Base-by-base conservation (phyloP, 768 basidiomycete species). In the Artomyces pyxidatus region DNA sequence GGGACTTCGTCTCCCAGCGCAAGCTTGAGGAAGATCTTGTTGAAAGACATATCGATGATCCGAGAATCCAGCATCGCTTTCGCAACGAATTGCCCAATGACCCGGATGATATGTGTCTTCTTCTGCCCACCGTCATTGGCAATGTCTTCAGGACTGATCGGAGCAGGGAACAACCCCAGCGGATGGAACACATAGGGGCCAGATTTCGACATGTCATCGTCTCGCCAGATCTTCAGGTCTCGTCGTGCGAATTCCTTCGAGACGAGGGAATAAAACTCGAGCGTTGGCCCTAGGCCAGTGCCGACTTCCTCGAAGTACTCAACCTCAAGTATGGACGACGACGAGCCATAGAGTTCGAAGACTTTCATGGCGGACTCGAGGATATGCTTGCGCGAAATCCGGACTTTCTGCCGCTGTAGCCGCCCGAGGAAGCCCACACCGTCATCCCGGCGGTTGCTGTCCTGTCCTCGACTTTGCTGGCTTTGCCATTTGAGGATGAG, bases 231-330 rank as follows among this genome's bases (percentile, higher is more conserved):
- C 67, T 88, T 87, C 57, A 97, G 70, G 51, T 88, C 82, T 58
- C 85, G 80, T 47, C 89, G 73, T 0, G 92, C 92, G 64, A 98
- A 98, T 65, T 97, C 96, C 59, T 84, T 88, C 37, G 90, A 95
- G 7, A 93, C 96, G 43, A 98, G 69, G n/a, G 94, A 88, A 65
- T 98, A 99, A 69, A 99, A 99, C 68, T 99, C 96, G 21, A 98
- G 75, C 22, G 96, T 98, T 6, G 96, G 96, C 3, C 96, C 96
- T 10, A 99, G 72, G 17, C 96, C 96, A 7, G 95, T 98, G 17
- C 96, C 96, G 42, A 97, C 94, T 71, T 99, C 96, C 61, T 96
- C 92, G 60, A 97, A 97, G 69, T 97, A 98, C 69, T 99, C 94
- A 44, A 98, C 92, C 64, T 99, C 96, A 37, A 99, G 77, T 19